Evolutionary conservation across 805 yeast genomes (phyloP).

Genomic region (Starmerella powellii): DNA sequence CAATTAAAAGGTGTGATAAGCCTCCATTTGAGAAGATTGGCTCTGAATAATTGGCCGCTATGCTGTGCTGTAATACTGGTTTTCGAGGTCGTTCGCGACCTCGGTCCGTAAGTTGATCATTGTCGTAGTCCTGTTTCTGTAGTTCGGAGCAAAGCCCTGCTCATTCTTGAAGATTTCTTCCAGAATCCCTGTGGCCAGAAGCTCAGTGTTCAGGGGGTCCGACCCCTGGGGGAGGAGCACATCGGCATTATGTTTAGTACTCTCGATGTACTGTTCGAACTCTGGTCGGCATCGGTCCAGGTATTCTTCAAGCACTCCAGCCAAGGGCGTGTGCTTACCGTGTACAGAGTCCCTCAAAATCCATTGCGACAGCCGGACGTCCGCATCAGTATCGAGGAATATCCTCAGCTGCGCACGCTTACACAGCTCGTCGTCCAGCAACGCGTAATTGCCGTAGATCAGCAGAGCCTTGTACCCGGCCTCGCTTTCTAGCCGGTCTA

Average conservation of each 20-base stretch:
- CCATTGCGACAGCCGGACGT: conserved; percentile 71
- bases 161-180: conserved; percentile 22
- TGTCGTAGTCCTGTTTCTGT: conserved; percentile 1
- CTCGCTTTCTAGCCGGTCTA: conserved; percentile 5
- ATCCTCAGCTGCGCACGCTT: conserved; percentile 51
- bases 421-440: conserved; percentile 49
- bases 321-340: conserved; percentile 22
- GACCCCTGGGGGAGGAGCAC: conserved; percentile 62
- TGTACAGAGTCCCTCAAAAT: conserved; percentile 30
- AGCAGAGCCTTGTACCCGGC: conserved; percentile 30
- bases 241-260: conserved; percentile 63
- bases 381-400: conserved; percentile 75
- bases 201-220: conserved; percentile 42
- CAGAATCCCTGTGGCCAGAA: conserved; percentile 53
- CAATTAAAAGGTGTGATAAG: too few relatives aligned
- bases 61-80: conserved; percentile 12
- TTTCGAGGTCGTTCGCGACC: conserved; percentile 11
- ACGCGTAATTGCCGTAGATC: conserved; percentile 69
- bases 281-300: conserved; percentile 50
- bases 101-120: conserved; percentile 17
- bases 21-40: too few relatives aligned
- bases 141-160: neutral
- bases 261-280: conserved; percentile 46
- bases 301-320: conserved; percentile 35
- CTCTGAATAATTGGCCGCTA: neutral